Evolutionary conservation across 345 rosid genomes (phyloP), one percentile per base, ranked within the genome.

Genomic region (Mercurialis annua): DNA sequence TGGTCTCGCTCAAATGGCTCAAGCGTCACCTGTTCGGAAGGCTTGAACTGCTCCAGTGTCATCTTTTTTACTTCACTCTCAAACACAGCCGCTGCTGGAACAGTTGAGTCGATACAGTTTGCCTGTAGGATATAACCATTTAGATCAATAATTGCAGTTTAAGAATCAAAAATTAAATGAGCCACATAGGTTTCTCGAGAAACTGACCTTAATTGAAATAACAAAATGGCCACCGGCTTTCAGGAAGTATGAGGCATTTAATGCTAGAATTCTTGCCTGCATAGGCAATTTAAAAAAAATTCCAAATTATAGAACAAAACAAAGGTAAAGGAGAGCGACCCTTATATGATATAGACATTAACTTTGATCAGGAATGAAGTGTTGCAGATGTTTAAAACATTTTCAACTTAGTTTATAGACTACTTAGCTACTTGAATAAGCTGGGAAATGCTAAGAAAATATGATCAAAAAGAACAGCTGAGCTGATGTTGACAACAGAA

Each of bases 1-100:
- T 94, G 99, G 73, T 91, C 99, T 48, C 98, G 84, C 82, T 94
- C 99, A 54, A 87, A 94, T 0, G 98, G 97, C 84, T 91, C 99
- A 0, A 89, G 87, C 21, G 96, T 94, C 5, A 94, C 97, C 71
- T 94, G 98, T 55, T 94, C 98, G 0, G 74, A 71, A 14, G 99
- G 99, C 71, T 76, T 94, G 86, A 94, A 89, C 70, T 94, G 95
- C 49, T 91, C 97, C 58, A 75, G 87, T 62, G 81, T 84, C 76
- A 94, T 76, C 84, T 87, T 89, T 85, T 85, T 91, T 60, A 91
- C 99, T 78, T 94, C 99, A 10, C 80, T 85, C 44, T 84, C 86
- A 67, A 93, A 93, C 38, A 89, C 97, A 5, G 84, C 86, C 78
- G 90, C 96, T 0, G 97, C 97, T 15, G 92, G 87, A 5, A 87